phyloP scores from a whole-genome alignment of 164 flowering plant genomes.

The Magnolia sinica region DNA sequence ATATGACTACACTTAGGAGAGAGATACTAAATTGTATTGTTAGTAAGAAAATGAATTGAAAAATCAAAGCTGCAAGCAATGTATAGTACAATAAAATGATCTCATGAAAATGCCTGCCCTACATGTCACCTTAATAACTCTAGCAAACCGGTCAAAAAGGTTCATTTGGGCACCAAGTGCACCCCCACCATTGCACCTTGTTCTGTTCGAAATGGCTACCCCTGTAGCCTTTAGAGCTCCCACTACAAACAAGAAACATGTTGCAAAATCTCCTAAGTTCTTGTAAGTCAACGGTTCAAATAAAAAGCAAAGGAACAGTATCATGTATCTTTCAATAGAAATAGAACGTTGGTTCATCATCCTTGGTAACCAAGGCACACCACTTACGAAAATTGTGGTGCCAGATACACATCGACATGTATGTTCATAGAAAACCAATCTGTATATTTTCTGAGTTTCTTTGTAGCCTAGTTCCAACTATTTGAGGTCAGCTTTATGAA shows the following conservation, averaged over 20 bases:
- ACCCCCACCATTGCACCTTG: constrained; percentile 46
- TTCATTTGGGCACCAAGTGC: constrained; percentile 65
- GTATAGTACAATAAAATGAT: not conserved
- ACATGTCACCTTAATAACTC: constrained; percentile 73
- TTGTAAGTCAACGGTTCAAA: too few relatives aligned
- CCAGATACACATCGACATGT: too few relatives aligned
- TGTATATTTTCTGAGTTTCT: too few relatives aligned
- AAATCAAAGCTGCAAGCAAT: not conserved
- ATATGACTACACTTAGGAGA: constrained; percentile 66
- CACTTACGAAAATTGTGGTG: too few relatives aligned
- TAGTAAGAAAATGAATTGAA: not conserved
- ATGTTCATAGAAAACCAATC: too few relatives aligned
- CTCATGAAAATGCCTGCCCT: not conserved
- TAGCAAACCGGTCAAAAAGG: constrained; percentile 87
- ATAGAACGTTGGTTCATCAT: too few relatives aligned
- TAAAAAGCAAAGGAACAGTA: too few relatives aligned
- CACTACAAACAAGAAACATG: constrained; percentile 13
- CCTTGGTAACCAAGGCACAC: too few relatives aligned
- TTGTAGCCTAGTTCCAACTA: too few relatives aligned
- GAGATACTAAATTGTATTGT: not conserved
- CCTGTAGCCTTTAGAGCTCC: constrained; percentile 35
- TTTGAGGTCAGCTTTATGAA: too few relatives aligned
- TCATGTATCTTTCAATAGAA: too few relatives aligned
- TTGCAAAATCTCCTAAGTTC: too few relatives aligned
- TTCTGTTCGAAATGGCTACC: constrained; percentile 26